Evolutionary conservation across 2,329 filamentous ascomycete species (phyloP), one percentile per base, ranked within the genome.

Genomic region (Boeremia lycopersici): DNA sequence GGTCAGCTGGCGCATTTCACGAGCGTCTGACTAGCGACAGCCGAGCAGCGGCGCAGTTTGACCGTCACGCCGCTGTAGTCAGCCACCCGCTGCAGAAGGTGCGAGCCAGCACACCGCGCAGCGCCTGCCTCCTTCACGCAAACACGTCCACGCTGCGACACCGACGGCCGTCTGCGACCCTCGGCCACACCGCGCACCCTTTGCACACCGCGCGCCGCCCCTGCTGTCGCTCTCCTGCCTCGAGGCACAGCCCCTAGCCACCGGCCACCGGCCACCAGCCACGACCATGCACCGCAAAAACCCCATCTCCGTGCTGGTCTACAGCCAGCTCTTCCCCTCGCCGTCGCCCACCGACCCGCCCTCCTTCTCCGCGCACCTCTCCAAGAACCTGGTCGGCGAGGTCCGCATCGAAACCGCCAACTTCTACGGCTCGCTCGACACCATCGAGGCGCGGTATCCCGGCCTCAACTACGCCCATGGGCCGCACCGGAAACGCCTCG

Each of bases 391-490:
- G 43, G 88, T 93, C 44, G 84, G 85, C 61, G 89, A 93, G 78
- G 89, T 93, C 53, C 88, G 89, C 53, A 86, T 89, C 69, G 89
- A 93, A 74, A 90, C 90, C 1, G 84, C 88, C 62, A 84, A 86
- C 46, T 93, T 90, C 77, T 93, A 91, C 74, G 89, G 89, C 63
- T 87, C 90, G 68, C 84, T 93, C 61, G 87, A 90, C 69, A 91
- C 88, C 25, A 85, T 88, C 63, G 89, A 93, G 78, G 89, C 89
- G 62, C 90, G 90, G 65, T 93, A 93, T 63, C 89, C 89, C 0
- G 89, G 89, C 28, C 84, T 93, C 51, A 89, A 93, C 79, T 93
- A 93, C 78, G 86, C 83, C 56, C 81, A 90, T 69, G 79, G 77
- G 23, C 88, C 87, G 7, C 89, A 93, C 74, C 87, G 89, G 61